These are phyloP conservation scores for Wickerhamiella sergipiensis DNA, from an alignment of 805 yeast species.

Conservation along the genomic window DNA sequence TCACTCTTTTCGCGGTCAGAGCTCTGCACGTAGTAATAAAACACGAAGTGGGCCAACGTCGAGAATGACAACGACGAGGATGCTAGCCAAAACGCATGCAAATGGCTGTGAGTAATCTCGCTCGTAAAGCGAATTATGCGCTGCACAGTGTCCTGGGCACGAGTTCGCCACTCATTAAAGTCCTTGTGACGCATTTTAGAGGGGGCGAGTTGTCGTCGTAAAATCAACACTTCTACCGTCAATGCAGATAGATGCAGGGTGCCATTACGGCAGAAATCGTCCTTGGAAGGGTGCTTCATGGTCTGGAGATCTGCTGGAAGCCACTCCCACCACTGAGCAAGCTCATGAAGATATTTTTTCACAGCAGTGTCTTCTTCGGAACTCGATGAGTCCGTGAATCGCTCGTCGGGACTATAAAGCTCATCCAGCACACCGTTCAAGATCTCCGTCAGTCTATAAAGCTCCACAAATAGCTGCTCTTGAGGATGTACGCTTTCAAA, in stretches of 20 bases:
- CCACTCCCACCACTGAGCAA: constrained; percentile 17
- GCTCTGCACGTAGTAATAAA: constrained; percentile 23
- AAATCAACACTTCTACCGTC: constrained; percentile 21
- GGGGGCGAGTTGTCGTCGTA: constrained; percentile 18
- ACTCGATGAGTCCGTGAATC: constrained; percentile 8
- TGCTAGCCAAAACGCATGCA: constrained; percentile 26
- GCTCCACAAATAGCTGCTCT: constrained; percentile 21
- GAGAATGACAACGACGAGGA: constrained; percentile 21
- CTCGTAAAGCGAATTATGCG: constrained; percentile 20
- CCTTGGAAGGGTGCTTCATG: constrained; percentile 16
- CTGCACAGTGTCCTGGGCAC: constrained; percentile 20
- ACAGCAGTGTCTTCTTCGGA: constrained; percentile 9
- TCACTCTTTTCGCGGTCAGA: constrained; percentile 17
- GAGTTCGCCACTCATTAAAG: constrained; percentile 15
- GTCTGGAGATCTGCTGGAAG: constrained; percentile 19
- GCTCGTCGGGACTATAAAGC: constrained; percentile 14
- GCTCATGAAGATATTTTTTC: constrained; percentile 10
- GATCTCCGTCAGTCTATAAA: constrained; percentile 18
- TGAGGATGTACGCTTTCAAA: constrained; percentile 15
- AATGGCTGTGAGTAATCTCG: constrained; percentile 24
- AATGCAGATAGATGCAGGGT: constrained; percentile 20
- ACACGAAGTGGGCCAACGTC: constrained; percentile 23
- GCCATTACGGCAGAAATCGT: constrained; percentile 23
- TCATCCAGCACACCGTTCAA: constrained; percentile 18
- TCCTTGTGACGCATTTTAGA: constrained; percentile 10